Conservation (phyloP, 108 stramenopile species). For the Skeletonema marinoi region DNA sequence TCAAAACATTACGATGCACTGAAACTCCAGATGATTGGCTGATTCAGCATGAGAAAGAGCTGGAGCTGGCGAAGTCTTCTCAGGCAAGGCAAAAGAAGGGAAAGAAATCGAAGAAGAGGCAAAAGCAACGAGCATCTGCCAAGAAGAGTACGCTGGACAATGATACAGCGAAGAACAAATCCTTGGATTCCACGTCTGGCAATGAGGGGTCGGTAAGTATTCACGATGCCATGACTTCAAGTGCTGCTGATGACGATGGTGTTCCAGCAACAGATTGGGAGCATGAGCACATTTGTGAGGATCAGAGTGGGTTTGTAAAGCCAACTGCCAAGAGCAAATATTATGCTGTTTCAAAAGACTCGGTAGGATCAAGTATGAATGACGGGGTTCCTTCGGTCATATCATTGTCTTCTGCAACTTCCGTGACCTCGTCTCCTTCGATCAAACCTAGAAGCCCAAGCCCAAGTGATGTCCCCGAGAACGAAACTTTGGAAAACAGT, state of each 20-base stretch:
- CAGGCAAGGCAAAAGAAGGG: slow-evolving; percentile 16
- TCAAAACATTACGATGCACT: slow-evolving; percentile 2
- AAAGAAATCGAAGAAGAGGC: slow-evolving; percentile 32
- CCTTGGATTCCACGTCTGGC: neutral
- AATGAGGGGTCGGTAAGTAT: neutral
- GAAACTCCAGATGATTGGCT: slow-evolving; percentile 28
- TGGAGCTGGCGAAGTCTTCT: slow-evolving; percentile 34
- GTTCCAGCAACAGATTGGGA: neutral
- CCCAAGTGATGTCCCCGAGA: neutral
- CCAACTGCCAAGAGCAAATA: neutral
- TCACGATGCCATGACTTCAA: neutral
- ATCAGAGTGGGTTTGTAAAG: neutral
- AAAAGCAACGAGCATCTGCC: neutral
- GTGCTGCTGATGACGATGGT: neutral
- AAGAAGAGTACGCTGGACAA: neutral
- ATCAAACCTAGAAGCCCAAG: slow-evolving; percentile 16
- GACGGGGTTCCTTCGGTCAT: slow-evolving; percentile 23
- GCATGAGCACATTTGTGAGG: neutral
- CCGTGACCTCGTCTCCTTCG: slow-evolving; percentile 23
- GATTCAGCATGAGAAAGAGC: slow-evolving; percentile 45
- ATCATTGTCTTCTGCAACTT: slow-evolving; percentile 8
- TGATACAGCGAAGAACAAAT: neutral
- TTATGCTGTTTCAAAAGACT: slow-evolving; percentile 1
- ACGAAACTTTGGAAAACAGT: slow-evolving; percentile 2
- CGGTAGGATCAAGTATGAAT: neutral